A percentile compares a stretch with the other conserved stretches of the same genome.
These are phyloP conservation scores for Fusarium papillatum DNA, from an alignment of 2,329 filamentous ascomycete genomes.

Conservation along the genomic window DNA sequence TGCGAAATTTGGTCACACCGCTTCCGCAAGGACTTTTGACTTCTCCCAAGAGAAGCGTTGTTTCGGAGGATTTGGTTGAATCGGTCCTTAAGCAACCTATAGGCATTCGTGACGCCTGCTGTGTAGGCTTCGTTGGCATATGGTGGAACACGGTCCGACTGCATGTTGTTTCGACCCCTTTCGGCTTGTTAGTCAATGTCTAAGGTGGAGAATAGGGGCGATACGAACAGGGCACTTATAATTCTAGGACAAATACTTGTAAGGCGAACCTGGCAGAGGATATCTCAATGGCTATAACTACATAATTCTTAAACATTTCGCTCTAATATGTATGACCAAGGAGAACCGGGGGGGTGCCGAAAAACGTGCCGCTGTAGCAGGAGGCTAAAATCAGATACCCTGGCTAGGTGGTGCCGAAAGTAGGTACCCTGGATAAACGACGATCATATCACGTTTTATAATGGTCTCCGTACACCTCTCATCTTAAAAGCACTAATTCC, in stretches of 20 bases:
- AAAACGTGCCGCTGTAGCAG: neutral
- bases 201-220: neutral
- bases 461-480: neutral
- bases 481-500: neutral
- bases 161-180: neutral
- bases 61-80: constrained; percentile 7
- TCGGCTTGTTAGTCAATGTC: neutral
- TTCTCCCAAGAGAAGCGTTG: constrained; percentile 6
- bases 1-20: neutral
- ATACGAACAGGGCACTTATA: neutral
- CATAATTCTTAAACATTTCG: neutral
- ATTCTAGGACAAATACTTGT: neutral
- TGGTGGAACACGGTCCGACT: neutral
- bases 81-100: neutral
- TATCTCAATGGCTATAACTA: neutral
- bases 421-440: neutral
- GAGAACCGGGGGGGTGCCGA: neutral
- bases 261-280: neutral
- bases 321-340: neutral
- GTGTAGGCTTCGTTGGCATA: neutral
- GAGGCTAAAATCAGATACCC: neutral
- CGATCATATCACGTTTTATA: neutral
- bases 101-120: neutral
- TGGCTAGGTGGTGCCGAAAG: neutral
- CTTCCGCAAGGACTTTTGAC: neutral